Evolutionary conservation across 768 basidiomycete species (phyloP).

Genomic region (Agaricus blazei): DNA sequence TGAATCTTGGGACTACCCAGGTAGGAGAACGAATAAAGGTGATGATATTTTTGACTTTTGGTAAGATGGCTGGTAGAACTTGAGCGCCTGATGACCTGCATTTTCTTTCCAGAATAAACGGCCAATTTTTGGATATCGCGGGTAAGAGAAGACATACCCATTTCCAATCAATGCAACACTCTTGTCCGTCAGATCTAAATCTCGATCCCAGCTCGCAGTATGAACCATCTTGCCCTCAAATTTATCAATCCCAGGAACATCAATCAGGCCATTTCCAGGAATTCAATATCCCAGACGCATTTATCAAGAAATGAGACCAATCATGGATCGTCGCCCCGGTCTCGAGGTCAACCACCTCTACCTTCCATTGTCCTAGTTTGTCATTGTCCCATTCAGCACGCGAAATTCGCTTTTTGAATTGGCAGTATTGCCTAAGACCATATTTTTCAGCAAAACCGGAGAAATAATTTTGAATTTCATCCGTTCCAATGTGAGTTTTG

Average conservation of each 20-base stretch:
- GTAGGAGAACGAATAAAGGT: constrained; percentile 24
- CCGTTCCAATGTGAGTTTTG: constrained; percentile 17
- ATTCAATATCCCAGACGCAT: constrained; percentile 24
- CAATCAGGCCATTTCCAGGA: constrained; percentile 26
- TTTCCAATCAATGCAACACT: constrained; percentile 25
- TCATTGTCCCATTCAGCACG: constrained; percentile 18
- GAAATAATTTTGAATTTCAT: constrained; percentile 20
- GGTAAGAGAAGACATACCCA: constrained; percentile 11
- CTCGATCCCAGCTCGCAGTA: constrained; percentile 21
- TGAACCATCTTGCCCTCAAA: constrained; percentile 25
- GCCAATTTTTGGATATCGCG: no score
- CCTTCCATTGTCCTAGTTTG: constrained; percentile 16
- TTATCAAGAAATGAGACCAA: constrained; percentile 22
- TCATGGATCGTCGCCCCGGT: constrained; percentile 10
- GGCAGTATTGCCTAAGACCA: constrained; percentile 17
- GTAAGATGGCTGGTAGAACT: constrained; percentile 23
- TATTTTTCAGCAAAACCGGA: constrained; percentile 17
- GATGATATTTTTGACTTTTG: constrained; percentile 26
- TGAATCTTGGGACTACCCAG: constrained; percentile 21
- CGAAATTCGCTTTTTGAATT: constrained; percentile 14
- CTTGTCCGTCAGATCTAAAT: constrained; percentile 22
- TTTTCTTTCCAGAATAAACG: not conserved
- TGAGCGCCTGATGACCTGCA: constrained; percentile 24
- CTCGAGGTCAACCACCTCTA: constrained; percentile 14
- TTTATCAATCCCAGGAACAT: constrained; percentile 21